Percentiles rank a stretch among this genome's conserved stretches.
These are phyloP conservation scores for Microcyclospora pomicola DNA, from an alignment of 2,329 filamentous ascomycete species.

Conservation along the genomic window DNA sequence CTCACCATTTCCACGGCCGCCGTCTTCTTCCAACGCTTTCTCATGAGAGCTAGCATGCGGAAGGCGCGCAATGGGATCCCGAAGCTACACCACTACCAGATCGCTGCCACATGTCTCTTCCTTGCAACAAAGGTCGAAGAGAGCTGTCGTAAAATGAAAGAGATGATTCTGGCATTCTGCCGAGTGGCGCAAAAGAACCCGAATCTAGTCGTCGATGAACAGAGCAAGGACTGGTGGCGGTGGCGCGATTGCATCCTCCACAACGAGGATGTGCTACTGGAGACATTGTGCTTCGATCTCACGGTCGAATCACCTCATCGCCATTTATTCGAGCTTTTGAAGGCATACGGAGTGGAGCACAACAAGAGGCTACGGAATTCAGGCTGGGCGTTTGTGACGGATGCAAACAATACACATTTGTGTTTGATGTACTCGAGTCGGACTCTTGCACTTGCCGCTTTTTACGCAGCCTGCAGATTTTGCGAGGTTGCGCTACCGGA, in stretches of 20 bases:
- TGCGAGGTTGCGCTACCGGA: conserved; percentile 58
- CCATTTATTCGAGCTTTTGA: conserved; percentile 67
- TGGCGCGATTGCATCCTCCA: conserved; percentile 91
- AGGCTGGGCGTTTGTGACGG: conserved; percentile 88
- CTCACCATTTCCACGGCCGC: conserved; percentile 83
- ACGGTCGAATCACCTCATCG: conserved; percentile 81
- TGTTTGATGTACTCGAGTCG: conserved; percentile 68
- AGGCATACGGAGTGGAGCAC: conserved; percentile 57
- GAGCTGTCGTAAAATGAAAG: conserved; percentile 88
- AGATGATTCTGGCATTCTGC: conserved; percentile 84
- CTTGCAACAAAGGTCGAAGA: conserved; percentile 96
- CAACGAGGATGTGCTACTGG: conserved; percentile 85
- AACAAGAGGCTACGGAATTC: conserved; percentile 73
- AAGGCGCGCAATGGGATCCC: conserved; percentile 48
- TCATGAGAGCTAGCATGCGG: conserved; percentile 77
- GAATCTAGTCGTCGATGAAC: conserved; percentile 81
- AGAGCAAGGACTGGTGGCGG: conserved; percentile 95
- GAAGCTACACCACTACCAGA: conserved; percentile 74
- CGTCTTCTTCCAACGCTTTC: conserved; percentile 91
- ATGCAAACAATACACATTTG: conserved; percentile 70
- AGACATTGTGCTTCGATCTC: conserved; percentile 85
- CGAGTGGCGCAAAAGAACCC: conserved; percentile 91
- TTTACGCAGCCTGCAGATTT: conserved; percentile 75
- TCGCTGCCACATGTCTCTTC: conserved; percentile 82
- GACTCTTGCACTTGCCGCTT: conserved; percentile 69